Base-by-base conservation (phyloP, 2,329 filamentous ascomycete species). In the Leptographium galeiforme region DNA sequence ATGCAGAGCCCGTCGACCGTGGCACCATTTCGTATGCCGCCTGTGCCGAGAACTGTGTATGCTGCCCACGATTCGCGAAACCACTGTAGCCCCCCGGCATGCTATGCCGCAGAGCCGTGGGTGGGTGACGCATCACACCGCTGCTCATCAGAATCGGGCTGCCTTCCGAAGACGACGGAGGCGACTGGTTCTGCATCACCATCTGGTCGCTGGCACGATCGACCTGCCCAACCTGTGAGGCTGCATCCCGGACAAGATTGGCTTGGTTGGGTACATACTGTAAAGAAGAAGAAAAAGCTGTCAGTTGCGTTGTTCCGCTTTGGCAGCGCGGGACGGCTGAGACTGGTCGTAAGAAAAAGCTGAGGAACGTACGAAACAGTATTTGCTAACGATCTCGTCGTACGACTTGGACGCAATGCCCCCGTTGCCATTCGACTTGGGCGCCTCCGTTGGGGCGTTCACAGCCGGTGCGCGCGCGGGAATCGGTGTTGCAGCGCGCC, bases 281-380 rank as follows among this genome's bases (percentile, higher is more conserved):
- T 53, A 59, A 64, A 59, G 16, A 51, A 32, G 47, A 64, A 59
- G 16, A 51, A 25, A 49, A 18, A 39, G 34, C 19, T 46, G 55
- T 59, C 52, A 55, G 56, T 58, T 52, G 11, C 44, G 41, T 34
- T 40, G 41, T 43, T 48, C 70, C 75, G 72, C 68, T 57, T 56
- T 53, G 52, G 52, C 25, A 45, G 18, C 18, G 53, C 51, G 50
- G 48, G 53, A 52, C 53, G 32, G 19, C 40, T 59, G 58, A 57
- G 60, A 46, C 52, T 48, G 51, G 47, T 51, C 8, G 36, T 13
- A 38, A 45, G 57, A 56, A 51, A 66, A 66, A 34, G 48, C 41
- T 60, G 69, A n/a, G n/a, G n/a, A 69, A 95, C 91, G 82, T 91
- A 96, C 91, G 81, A 97, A 98, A 78, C 93, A 98, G 77, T 95